Evolutionary conservation across 257 asterid genomes (phyloP), one percentile per base, ranked within the genome.

Genomic region (Forsythia viridissima): DNA sequence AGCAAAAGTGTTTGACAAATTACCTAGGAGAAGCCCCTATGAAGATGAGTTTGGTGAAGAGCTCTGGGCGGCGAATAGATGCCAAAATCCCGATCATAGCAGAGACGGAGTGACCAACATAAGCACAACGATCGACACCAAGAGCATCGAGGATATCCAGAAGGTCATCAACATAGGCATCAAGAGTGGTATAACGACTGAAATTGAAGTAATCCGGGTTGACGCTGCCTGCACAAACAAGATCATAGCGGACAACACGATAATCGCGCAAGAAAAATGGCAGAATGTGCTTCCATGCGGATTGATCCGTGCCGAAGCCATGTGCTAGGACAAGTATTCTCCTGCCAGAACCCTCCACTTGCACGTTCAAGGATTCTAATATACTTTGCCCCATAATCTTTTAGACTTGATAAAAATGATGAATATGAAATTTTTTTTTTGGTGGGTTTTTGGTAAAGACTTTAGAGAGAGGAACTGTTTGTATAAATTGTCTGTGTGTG

Each of bases 171-270:
- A 88, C 99, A 69, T 87, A 93, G 79, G 98, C 91, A 77, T 95
- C 97, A n/a, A 95, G 90, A 11, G 96, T 80, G 3, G 94, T 86
- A 89, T 95, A 95, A 36, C 98, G 97, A n/a, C 80, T 82, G 86
- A 89, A 94, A 84, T 92, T 94, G 83, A 94, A 94, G 89, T 82
- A 83, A 70, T 94, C 98, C 8, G 98, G 98, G 82, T 93, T 94
- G 46, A 94, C 98, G 8, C 96, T 91, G 80, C 98, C 98, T 66
- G 98, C 98, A 76, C 98, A 94, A n/a, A 90, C 97, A 38, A 94
- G 92, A 79, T 94, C 98, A 61, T 86, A 94, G 34, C 92, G 90
- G 3, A 94, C 87, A 16, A 94, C 88, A 41, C 88, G 86, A 82
- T 92, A 89, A 24, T 95, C 97, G 24, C 90, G 87, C 38, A 83